Base-by-base conservation (phyloP, 495 filamentous ascomycete species). In the Rhizodiscina lignyota region DNA sequence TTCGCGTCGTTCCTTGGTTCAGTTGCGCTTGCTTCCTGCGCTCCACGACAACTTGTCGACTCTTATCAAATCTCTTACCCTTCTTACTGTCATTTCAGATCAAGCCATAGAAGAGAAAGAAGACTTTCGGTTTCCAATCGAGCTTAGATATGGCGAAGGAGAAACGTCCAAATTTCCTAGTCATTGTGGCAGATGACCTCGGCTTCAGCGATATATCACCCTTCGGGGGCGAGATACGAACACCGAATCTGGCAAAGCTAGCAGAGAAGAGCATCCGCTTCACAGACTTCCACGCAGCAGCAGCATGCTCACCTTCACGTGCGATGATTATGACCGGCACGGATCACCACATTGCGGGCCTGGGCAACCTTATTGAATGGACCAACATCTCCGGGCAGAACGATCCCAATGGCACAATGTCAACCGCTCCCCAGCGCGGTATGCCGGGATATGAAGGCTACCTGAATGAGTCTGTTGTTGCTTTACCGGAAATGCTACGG, bases 401-500 rank as follows among this genome's bases (percentile, higher is more conserved):
- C 37, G 50, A 46, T 12, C 50, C 50, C 1, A 55, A 56, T n/a
- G 59, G 55, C 1, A 54, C 26, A 30, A 53, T 22, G 55, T 44
- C 50, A 31, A 53, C 50, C 17, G 50, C 50, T 10, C 50, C 50
- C 11, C 50, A 53, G 35, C 36, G 50, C 13, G 50, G 50, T n/a
- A 72, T 70, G 67, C 70, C 72, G 1, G 72, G 72, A 0, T 74
- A 77, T 45, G 73, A 77, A 49, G 72, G 72, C 2, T 77, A 74
- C 39, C 59, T 78, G 20, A 78, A n/a, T 37, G 67, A 74, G 30
- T 52, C 60, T 4, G 72, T 78, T 17, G 74, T 63, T 0, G 63
- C 73, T 3, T 56, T 79, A 3, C 71, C 73, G 5, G 71, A 79
- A 47, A 32, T 77, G 11, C 59, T 79, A 2, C 60, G 58, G 5